phyloP scores from a whole-genome alignment of 192 early-diverging fungal species.

The Mortierella antarctica region DNA sequence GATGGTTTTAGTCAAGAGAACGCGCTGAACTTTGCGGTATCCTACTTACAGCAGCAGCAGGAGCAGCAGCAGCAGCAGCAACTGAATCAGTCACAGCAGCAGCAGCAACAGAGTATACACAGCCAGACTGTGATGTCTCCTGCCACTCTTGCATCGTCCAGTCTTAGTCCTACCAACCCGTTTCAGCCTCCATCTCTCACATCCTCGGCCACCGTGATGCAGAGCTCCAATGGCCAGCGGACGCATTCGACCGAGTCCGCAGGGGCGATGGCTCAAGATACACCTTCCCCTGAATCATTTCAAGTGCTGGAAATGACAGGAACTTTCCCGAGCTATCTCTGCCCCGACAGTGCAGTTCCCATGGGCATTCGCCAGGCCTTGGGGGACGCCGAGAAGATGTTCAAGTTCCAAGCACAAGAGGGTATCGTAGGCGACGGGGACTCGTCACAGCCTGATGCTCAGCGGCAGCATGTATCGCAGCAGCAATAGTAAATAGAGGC shows the following conservation, averaged over 20 bases:
- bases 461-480: not conserved
- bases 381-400: slow-evolving; percentile 24
- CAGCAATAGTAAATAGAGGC: not conserved
- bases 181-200: not conserved
- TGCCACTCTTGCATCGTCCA: not conserved
- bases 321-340: slow-evolving; percentile 16
- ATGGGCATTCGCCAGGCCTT: slow-evolving; percentile 21
- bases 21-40: slow-evolving; percentile 27
- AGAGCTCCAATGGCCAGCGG: not conserved
- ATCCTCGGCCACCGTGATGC: not conserved
- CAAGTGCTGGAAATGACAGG: slow-evolving; percentile 16
- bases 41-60: slow-evolving; percentile 42
- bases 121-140: not conserved
- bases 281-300: slow-evolving; percentile 31
- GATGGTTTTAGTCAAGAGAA: slow-evolving; percentile 47
- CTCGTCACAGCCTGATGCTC: not conserved
- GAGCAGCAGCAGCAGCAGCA: slow-evolving; percentile 36
- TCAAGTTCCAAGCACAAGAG: slow-evolving; percentile 29
- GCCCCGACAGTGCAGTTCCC: slow-evolving; percentile 16
- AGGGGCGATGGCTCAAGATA: not conserved
- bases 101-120: not conserved
- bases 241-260: not conserved
- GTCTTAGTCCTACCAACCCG: not conserved
- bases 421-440: not conserved
- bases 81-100: slow-evolving; percentile 14